Conservation (phyloP, 108 stramenopile genomes). For the Nannochloropsis oceanica region DNA sequence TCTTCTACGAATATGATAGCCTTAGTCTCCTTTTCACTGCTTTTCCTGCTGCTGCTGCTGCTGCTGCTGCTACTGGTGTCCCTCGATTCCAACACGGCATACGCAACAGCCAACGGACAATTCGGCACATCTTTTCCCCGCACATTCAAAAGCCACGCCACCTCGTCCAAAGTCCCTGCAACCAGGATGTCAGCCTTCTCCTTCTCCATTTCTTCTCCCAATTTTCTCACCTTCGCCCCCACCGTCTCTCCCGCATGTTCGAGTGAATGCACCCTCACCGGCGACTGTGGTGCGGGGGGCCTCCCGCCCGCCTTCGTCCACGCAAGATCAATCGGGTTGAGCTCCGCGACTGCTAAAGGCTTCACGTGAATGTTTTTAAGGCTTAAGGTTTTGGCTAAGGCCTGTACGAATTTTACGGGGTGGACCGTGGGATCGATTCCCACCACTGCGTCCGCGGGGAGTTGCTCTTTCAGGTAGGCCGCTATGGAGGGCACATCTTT, state of each 20-base stretch:
- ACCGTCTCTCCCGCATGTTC: conserved; percentile 66
- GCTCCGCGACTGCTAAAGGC: background rate
- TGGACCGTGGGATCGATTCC: conserved; percentile 18
- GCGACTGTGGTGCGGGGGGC: conserved; percentile 53
- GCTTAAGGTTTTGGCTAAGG: background rate
- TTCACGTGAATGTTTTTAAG: background rate
- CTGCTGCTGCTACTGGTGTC: conserved; percentile 44
- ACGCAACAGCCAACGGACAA: conserved; percentile 78
- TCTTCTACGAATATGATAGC: background rate
- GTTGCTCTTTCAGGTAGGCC: background rate
- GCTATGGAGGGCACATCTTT: conserved; percentile 23
- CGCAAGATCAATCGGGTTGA: conserved; percentile 68
- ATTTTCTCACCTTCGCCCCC: conserved; percentile 51
- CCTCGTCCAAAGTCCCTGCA: conserved; percentile 77
- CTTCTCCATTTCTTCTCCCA: conserved; percentile 46
- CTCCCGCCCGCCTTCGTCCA: conserved; percentile 51
- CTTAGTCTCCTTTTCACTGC: background rate
- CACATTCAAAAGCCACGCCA: conserved; percentile 87
- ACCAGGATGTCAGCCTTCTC: conserved; percentile 65
- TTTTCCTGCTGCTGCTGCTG: background rate
- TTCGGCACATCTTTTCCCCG: conserved; percentile 60
- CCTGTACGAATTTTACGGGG: background rate
- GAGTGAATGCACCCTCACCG: conserved; percentile 73
- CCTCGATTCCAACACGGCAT: conserved; percentile 54
- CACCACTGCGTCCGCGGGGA: conserved; percentile 1